These are phyloP conservation scores for Tinospora cordifolia DNA, from an alignment of 164 flowering plant genomes.

Conservation along the genomic window DNA sequence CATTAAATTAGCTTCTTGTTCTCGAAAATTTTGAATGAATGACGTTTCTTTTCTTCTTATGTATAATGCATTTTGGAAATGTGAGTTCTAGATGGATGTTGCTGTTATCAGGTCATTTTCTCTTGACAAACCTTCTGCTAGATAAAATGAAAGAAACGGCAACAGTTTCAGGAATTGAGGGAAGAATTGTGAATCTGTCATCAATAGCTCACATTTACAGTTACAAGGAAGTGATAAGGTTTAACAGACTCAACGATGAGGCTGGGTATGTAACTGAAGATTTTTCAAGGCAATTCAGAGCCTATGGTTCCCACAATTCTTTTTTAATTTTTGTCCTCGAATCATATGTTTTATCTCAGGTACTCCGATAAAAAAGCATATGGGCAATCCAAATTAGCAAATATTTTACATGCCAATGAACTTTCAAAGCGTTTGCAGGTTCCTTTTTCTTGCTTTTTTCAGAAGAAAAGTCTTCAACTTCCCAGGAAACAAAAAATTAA, in stretches of 20 bases:
- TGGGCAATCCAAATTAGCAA: slow-evolving; percentile 93
- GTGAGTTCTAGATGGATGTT: not conserved
- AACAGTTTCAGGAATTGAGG: slow-evolving; percentile 52
- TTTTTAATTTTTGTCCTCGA: not conserved
- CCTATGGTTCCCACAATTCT: not conserved
- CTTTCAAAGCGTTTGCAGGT: slow-evolving; percentile 75
- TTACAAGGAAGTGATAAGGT: slow-evolving; percentile 56
- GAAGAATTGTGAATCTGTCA: slow-evolving; percentile 85
- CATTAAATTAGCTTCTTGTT: not conserved
- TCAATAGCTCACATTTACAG: slow-evolving; percentile 74
- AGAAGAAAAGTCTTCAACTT: no score
- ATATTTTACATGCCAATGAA: slow-evolving; percentile 81
- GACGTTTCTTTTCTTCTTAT: no score
- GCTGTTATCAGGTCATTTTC: slow-evolving; percentile 69
- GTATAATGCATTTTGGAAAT: not conserved
- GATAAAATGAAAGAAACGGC: slow-evolving; percentile 88
- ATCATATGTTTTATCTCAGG: slow-evolving; percentile 30
- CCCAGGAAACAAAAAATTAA: not conserved
- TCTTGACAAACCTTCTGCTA: slow-evolving; percentile 79
- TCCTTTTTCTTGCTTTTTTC: not conserved
- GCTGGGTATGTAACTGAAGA: slow-evolving; percentile 31
- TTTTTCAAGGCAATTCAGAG: not conserved
- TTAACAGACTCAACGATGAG: slow-evolving; percentile 53
- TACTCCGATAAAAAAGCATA: slow-evolving; percentile 83
- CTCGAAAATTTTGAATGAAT: not conserved